Conservation (phyloP, 768 basidiomycete genomes). For the Leucosporidium yakuticum region DNA sequence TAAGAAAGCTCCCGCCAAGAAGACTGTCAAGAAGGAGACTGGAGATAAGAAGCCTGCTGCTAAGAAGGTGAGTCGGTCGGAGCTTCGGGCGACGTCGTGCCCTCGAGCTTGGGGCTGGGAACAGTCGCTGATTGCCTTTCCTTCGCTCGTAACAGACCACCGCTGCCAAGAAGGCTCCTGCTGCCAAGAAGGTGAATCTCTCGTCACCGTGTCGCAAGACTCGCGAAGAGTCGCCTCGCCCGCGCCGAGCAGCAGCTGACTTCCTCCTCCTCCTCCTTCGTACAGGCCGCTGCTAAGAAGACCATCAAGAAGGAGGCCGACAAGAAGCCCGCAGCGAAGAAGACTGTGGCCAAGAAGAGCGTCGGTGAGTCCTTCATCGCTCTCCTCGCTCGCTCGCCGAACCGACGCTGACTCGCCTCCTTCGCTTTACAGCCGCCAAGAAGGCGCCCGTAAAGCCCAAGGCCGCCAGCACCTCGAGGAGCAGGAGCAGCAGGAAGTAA, state of each 20-base stretch:
- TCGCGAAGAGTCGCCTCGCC: too few species aligned
- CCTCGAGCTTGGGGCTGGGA: not conserved
- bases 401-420: too few species aligned
- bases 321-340: too few species aligned
- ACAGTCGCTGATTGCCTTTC: slow-evolving; percentile 43
- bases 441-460: too few species aligned
- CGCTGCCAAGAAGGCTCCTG: slow-evolving; percentile 43
- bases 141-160: slow-evolving; percentile 49
- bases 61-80: slow-evolving; percentile 47
- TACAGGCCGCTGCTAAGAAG: not conserved
- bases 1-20: not conserved
- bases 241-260: not conserved
- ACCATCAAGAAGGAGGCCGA: not conserved
- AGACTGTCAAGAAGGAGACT: slow-evolving; percentile 2
- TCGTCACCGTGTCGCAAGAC: not conserved
- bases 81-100: not conserved
- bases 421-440: too few species aligned
- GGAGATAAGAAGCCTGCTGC: slow-evolving; percentile 48
- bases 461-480: too few species aligned
- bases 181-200: not conserved
- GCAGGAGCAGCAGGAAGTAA: too few species aligned
- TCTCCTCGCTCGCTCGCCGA: too few species aligned
- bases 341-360: too few species aligned
- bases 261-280: not conserved
- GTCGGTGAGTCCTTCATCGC: too few species aligned